Evolutionary conservation across 2,329 filamentous ascomycete species (phyloP), one percentile per base, ranked within the genome.

Genomic region (Verticillium nonalfalfae): DNA sequence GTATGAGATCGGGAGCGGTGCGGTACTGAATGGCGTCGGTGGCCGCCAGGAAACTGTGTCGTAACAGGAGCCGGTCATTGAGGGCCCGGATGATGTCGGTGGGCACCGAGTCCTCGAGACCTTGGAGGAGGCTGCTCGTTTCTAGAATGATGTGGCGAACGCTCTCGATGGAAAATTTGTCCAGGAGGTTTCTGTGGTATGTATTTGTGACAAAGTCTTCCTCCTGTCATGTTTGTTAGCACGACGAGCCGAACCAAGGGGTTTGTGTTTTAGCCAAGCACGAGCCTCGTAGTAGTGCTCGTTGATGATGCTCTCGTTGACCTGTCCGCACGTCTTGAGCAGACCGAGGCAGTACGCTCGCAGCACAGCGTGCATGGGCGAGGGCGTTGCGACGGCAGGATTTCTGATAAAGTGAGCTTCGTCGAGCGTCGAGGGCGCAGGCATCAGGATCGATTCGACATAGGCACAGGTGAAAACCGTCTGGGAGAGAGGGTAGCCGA

Each of bases 121-220:
- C 73, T 52, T 78, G 74, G 0, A 91, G 68, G 63, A 85, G 76
- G 13, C 73, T 72, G n/a, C 82, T 74, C 4, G 87, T 86, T 38
- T 82, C 76, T 31, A 81, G 73, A 21, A 92, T 74, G 33, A 82
- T 72, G 9, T 77, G 73, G 52, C 81, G 76, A 31, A 92, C 80
- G n/a, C 82, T 79, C 5, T 80, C 76, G 2, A 81, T 74, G 15
- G 84, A 78, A 61, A 94, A 81, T 14, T 82, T 76, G 33, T 87
- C 85, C 7, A 98, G 81, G 1, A 99, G 79, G 13, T 85, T 86
- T 40, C 93, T 85, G 67, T 93, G 90, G 72, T 95, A 98, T 0
- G 93, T 90, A 73, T 96, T 93, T 7, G 92, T 93, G 21, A 96
- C 91, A 71, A 99, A 97, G 70, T 99, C 95, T 75, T 99, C 95